These are phyloP conservation scores for Pseudofabraea citricarpa DNA, from an alignment of 2,329 filamentous ascomycete species.

Conservation along the genomic window DNA sequence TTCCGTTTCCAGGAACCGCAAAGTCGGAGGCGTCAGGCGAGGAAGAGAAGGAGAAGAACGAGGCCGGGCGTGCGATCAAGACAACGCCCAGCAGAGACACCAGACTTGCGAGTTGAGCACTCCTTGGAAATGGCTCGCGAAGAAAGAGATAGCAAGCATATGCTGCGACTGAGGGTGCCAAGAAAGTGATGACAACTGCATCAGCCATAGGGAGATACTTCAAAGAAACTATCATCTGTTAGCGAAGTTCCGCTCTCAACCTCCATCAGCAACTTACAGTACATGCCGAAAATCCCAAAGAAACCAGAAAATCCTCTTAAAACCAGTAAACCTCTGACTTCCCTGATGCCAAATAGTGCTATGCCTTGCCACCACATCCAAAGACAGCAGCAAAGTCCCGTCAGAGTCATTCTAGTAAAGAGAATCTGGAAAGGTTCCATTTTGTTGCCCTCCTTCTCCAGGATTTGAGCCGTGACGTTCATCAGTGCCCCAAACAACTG, in stretches of 20 bases:
- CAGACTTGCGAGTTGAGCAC: conserved; percentile 71
- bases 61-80: conserved; percentile 65
- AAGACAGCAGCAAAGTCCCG: conserved; percentile 55
- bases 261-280: conserved; percentile 17
- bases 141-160: conserved; percentile 73
- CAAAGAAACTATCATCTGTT: conserved; percentile 44
- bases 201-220: conserved; percentile 81
- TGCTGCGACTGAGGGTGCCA: conserved; percentile 73
- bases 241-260: background rate
- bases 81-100: conserved; percentile 76
- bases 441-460: conserved; percentile 66
- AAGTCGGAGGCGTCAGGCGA: conserved; percentile 3
- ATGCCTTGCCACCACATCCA: conserved; percentile 73
- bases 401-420: conserved; percentile 74
- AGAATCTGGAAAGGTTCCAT: conserved; percentile 84
- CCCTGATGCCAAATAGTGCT: conserved; percentile 63
- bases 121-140: conserved; percentile 71
- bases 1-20: background rate
- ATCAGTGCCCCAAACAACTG: conserved; percentile 82
- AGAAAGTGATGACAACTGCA: conserved; percentile 84
- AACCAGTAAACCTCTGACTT: conserved; percentile 64
- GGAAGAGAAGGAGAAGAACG: conserved; percentile 17
- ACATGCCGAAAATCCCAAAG: conserved; percentile 70
- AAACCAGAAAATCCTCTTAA: conserved; percentile 66
- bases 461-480: conserved; percentile 74